Percentiles rank a stretch among this genome's conserved stretches.
These are phyloP conservation scores for Aspergillus cejpii DNA, from an alignment of 2,329 filamentous ascomycete genomes.

Conservation along the genomic window DNA sequence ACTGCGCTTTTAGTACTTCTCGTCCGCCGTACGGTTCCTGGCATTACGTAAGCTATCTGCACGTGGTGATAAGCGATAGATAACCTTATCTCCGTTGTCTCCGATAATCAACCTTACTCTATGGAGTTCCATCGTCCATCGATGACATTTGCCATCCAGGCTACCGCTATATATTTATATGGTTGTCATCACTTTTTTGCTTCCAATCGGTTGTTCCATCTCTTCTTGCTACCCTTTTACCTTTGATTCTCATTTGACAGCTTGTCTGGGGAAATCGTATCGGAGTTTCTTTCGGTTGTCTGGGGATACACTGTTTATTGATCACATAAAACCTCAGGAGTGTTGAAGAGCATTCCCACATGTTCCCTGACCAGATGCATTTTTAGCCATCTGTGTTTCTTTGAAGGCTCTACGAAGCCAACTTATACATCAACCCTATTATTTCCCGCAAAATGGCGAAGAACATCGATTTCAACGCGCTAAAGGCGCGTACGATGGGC, in stretches of 20 bases:
- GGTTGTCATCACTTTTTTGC: neutral
- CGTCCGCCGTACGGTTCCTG: conserved; percentile 2
- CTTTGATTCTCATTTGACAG: neutral
- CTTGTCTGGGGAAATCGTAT: neutral
- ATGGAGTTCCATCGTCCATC: no score
- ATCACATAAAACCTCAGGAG: neutral
- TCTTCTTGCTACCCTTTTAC: neutral
- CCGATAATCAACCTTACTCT: conserved; percentile 8
- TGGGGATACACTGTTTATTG: neutral
- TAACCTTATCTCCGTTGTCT: conserved; percentile 18
- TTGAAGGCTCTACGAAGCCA: neutral
- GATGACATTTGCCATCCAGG: neutral
- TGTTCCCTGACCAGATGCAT: neutral
- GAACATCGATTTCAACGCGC: conserved; percentile 57
- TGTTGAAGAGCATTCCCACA: no score
- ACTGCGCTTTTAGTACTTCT: neutral
- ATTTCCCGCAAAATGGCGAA: conserved; percentile 54
- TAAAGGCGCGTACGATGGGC: conserved; percentile 80
- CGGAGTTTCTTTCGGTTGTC: neutral
- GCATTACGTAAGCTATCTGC: neutral
- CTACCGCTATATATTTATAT: neutral
- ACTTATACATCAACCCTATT: neutral
- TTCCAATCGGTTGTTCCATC: neutral
- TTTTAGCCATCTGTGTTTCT: neutral
- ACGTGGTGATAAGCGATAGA: conserved; percentile 18